Conservation (phyloP, 2,329 filamentous ascomycete genomes). For the Aspergillus eucalypticola region DNA sequence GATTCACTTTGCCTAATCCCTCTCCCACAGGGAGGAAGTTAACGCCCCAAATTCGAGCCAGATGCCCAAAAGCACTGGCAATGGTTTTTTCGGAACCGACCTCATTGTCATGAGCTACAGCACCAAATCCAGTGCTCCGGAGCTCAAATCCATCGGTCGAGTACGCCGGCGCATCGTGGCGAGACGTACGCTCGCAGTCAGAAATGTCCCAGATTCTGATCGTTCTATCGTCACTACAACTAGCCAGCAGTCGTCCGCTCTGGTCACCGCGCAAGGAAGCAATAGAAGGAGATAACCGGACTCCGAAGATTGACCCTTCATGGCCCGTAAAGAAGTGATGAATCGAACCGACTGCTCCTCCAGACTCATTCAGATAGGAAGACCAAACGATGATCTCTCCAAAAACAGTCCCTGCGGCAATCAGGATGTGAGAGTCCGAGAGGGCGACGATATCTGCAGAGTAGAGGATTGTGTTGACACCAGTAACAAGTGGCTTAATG, state of each 20-base stretch:
- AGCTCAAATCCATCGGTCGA: conserved; percentile 38
- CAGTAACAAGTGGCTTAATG: conserved; percentile 47
- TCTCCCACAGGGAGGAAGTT: conserved; percentile 57
- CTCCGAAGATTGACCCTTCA: conserved; percentile 91
- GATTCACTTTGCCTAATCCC: conserved; percentile 39
- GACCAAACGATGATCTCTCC: conserved; percentile 93
- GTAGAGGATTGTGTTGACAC: conserved; percentile 79
- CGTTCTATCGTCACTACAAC: conserved; percentile 92
- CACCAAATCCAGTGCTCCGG: conserved; percentile 66
- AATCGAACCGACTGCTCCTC: conserved; percentile 37
- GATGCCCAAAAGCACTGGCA: conserved; percentile 79
- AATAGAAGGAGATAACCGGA: conserved; percentile 69
- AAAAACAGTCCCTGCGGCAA: conserved; percentile 90
- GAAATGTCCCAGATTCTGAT: conserved; percentile 85
- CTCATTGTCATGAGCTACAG: conserved; percentile 35
- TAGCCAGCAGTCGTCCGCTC: conserved; percentile 69
- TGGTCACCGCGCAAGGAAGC: conserved; percentile 37
- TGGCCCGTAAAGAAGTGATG: conserved; percentile 67
- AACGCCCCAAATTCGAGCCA: conserved; percentile 86
- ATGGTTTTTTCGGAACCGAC: conserved; percentile 53
- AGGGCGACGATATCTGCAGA: conserved; percentile 73
- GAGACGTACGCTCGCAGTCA: conserved; percentile 43
- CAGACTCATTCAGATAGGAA: conserved; percentile 48
- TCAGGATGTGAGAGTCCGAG: conserved; percentile 60
- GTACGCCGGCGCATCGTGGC: conserved; percentile 37